Base-by-base conservation (phyloP, 1,284 basidiomycete species). In the Tremellales sp. region DNA sequence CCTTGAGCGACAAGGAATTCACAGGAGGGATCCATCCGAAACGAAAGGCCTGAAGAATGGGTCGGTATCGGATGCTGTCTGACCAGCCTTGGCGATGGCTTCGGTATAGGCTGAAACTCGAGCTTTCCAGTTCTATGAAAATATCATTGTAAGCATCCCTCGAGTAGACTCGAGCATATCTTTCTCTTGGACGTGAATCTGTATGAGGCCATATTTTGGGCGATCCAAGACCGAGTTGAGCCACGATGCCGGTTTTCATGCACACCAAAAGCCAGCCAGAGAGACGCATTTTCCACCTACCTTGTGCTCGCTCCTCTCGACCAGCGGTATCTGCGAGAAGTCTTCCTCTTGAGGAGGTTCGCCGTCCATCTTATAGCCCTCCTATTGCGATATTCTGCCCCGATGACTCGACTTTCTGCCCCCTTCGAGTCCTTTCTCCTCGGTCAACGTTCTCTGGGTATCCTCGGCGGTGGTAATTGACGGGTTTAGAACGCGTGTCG, bases 261-360 rank as follows among this genome's bases (percentile, higher is more conserved):
- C 14, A 32, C 19, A 19, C 19, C 18, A 8, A 6, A 9, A 18
- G 29, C n/a, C 19, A 21, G 7, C 35, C 10, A 16, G 9, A 5
- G 21, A 3, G n/a, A 3, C 10, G n/a, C n/a, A n/a, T n/a, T n/a
- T n/a, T n/a, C n/a, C n/a, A 47, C 65, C 26, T 26, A 76, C 77
- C 71, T 97, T 97, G 78, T 94, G 89, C 10, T 80, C 75, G 52
- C 97, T 82, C 39, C 94, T 76, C 56, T 95, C 91, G 31, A 82
- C 75, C 45, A 97, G 79, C 22, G 90, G 76, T 50, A 97, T 81
- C 43, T 79, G 72, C 48, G 84, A 84, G 71, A 94, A 97, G 75
- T 98, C 92, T 75, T 97, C 92, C 76, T 95, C 92, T 66, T 80
- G 84, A 45, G 88, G 87, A 57, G 86, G 85, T 60, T 84, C 83